phyloP scores from a whole-genome alignment of 2,329 filamentous ascomycete species.

The Penicillium sp. region DNA sequence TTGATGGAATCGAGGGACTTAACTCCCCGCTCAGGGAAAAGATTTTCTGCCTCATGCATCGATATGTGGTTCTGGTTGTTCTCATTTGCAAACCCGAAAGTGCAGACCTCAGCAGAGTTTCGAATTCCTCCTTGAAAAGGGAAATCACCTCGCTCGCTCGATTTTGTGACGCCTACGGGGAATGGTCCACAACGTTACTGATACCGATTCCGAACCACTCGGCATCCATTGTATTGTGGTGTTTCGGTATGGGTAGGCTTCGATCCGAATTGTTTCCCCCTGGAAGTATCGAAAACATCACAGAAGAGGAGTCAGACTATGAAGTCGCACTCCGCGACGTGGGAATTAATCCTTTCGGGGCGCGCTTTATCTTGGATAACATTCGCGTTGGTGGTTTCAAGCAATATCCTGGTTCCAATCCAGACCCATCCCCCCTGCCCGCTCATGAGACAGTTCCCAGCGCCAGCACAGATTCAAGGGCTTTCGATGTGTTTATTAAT shows the following conservation, averaged over 20 bases:
- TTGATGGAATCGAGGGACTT: background rate
- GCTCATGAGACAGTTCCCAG: background rate
- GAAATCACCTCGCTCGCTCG: background rate
- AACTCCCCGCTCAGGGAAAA: background rate
- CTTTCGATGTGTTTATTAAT: background rate
- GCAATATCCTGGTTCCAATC: background rate
- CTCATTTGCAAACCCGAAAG: background rate
- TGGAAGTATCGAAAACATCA: slow-evolving; percentile 48
- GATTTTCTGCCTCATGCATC: background rate
- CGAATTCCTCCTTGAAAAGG: background rate
- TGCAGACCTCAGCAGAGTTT: background rate
- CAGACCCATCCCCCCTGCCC: background rate
- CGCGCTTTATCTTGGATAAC: slow-evolving; percentile 58
- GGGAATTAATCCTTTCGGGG: slow-evolving; percentile 71
- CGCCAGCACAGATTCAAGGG: background rate
- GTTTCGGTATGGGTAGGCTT: slow-evolving; percentile 44
- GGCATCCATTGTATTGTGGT: slow-evolving; percentile 34
- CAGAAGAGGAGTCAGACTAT: slow-evolving; percentile 59
- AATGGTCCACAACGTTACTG: background rate
- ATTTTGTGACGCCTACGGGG: background rate
- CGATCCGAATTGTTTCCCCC: background rate
- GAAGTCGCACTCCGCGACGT: slow-evolving; percentile 55
- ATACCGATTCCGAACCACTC: slow-evolving; percentile 16
- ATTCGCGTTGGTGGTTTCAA: background rate
- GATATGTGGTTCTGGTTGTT: background rate